Base-by-base conservation (phyloP, 2,329 filamentous ascomycete species). In the Phialocephala subalpina region DNA sequence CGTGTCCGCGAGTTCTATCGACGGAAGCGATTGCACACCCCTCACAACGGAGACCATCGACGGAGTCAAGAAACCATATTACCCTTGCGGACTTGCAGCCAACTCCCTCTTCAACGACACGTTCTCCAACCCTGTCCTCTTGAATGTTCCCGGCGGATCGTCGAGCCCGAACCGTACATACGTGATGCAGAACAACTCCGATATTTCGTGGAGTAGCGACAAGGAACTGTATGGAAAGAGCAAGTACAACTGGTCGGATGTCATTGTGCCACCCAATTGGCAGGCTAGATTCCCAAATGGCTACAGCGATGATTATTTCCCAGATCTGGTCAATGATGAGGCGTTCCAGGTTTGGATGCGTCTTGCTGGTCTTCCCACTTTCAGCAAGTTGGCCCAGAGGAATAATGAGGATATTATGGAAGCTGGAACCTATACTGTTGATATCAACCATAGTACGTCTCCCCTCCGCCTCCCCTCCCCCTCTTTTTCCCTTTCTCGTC, bases 291-390 rank as follows among this genome's bases (percentile, higher is more conserved):
- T 91, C 72, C 90, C 90, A 7, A 77, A 90, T 42, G 87, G 86
- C 67, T 97, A 97, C 76, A 90, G 86, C 2, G 78, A 82, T 0
- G 80, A 86, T 0, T 84, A 85, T 60, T 87, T 86, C 1, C 89
- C 94, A 0, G 80, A 96, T 73, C 78, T 98, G 20, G 85, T 90
- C 69, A 81, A 88, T 0, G 90, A 93, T 80, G 92, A 97, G 78
- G 88, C 89, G 52, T 97, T 99, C 78, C 94, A 97, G 80, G 94
- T 98, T 25, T 99, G 96, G 96, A 99, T 99, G 96, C 90, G 96
- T 73, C 97, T 97, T 1, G 96, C 96, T 27, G 96, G 95, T 65
- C 82, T 98, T 73, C 96, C 96, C 0, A 91, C 91, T 5, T 99
- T 99, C 78, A 97, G 92, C 86, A 99, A 99, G 82, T 83, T 99